phyloP scores from a whole-genome alignment of 352 stramenopile species.

The Phytophthora cactorum region DNA sequence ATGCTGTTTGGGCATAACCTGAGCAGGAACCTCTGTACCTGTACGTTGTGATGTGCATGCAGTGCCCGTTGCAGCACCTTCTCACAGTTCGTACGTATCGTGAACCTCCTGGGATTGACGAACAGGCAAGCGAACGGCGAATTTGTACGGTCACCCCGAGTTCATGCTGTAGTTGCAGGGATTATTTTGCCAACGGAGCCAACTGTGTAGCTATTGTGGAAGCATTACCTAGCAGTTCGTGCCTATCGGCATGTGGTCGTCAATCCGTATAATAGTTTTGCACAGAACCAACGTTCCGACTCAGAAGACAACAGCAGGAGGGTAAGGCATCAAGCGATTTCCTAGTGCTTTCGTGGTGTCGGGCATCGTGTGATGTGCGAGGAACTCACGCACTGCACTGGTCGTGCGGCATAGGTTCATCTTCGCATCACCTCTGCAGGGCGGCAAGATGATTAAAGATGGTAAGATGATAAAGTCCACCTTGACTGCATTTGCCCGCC shows the following conservation, averaged over 20 bases:
- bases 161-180: not conserved
- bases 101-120: constrained; percentile 13
- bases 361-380: constrained; percentile 26
- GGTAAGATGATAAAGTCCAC: constrained; percentile 18
- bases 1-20: constrained; percentile 5
- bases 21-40: constrained; percentile 4
- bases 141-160: too few relatives aligned
- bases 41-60: constrained; percentile 1
- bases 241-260: constrained; percentile 12
- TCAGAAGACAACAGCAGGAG: constrained; percentile 13
- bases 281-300: constrained; percentile 10
- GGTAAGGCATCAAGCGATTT: constrained; percentile 26
- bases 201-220: constrained; percentile 16
- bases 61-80: constrained; percentile 4
- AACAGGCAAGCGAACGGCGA: constrained; percentile 3
- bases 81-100: constrained; percentile 7
- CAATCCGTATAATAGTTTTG: constrained; percentile 22
- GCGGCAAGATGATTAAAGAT: constrained; percentile 29
- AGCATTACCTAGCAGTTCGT: constrained; percentile 24
- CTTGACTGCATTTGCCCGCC: constrained; percentile 7
- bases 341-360: constrained; percentile 19
- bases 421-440: constrained; percentile 25
- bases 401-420: constrained; percentile 13
- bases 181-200: constrained; percentile 19
- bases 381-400: constrained; percentile 7